Evolutionary conservation across 768 basidiomycete species (phyloP).

Genomic region (Lentinula boryana): DNA sequence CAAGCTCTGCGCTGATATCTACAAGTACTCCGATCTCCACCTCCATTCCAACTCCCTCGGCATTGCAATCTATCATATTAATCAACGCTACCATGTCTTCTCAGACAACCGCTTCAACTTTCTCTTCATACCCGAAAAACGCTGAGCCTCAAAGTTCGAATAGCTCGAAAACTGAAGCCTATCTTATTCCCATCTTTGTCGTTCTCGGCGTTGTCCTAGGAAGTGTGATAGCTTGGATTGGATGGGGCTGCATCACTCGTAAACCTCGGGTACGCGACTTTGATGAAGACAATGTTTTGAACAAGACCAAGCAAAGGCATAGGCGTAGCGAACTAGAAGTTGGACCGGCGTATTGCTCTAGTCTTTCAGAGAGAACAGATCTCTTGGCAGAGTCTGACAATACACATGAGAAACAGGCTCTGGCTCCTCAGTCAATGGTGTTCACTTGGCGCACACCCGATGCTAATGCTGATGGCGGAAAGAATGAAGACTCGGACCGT

Average conservation of each 20-base stretch:
- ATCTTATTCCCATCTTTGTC: conserved; percentile 12
- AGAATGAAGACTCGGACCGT: background rate
- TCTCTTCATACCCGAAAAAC: conserved; percentile 7
- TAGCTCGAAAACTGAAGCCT: conserved; percentile 5
- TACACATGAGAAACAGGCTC: background rate
- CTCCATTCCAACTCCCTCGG: background rate
- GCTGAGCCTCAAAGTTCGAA: background rate
- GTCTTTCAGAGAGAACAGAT: conserved; percentile 2
- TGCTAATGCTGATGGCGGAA: background rate
- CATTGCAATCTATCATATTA: conserved; percentile 20
- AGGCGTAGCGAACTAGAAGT: conserved; percentile 8
- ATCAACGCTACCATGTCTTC: conserved; percentile 24
- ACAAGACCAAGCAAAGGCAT: background rate
- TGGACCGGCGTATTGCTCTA: conserved; percentile 9
- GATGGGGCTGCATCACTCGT: conserved; percentile 11
- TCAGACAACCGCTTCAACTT: background rate
- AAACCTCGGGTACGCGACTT: conserved; percentile 6
- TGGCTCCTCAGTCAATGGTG: background rate
- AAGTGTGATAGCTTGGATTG: conserved; percentile 12
- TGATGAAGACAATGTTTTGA: background rate
- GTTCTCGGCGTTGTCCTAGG: conserved; percentile 13
- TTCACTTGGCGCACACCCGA: conserved; percentile 1
- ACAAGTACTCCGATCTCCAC: conserved; percentile 12
- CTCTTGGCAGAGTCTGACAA: background rate
- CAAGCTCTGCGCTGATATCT: background rate